phyloP scores from a whole-genome alignment of 805 yeast species.

The Saccharomycopsis fodiens region DNA sequence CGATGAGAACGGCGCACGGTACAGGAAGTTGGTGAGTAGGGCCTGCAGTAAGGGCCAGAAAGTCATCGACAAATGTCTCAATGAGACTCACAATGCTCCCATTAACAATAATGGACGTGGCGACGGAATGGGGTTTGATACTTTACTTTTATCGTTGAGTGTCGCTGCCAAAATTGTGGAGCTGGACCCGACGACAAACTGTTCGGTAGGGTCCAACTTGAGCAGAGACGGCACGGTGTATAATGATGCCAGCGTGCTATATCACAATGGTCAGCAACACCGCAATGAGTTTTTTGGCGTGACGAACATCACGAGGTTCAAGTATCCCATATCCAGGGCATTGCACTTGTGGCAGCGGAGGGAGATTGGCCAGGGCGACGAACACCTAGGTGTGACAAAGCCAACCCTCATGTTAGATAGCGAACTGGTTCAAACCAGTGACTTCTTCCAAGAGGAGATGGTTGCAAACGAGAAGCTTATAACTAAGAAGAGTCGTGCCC shows the following conservation, averaged over 20 bases:
- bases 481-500: constrained; percentile 11
- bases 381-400: constrained; percentile 13
- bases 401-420: constrained; percentile 12
- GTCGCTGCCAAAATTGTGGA: constrained; percentile 10
- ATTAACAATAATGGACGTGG: no score
- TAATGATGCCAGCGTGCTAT: constrained; percentile 32
- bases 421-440: constrained; percentile 8
- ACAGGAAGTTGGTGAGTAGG: constrained; percentile 27
- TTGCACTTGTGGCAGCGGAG: constrained; percentile 8
- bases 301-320: constrained; percentile 15
- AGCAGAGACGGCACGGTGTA: constrained; percentile 30
- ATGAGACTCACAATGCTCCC: no score
- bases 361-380: not conserved
- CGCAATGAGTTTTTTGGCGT: constrained; percentile 6
- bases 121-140: no score
- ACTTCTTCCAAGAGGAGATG: constrained; percentile 15
- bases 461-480: constrained; percentile 30
- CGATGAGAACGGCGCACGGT: constrained; percentile 20
- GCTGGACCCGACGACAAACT: constrained; percentile 4
- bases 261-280: constrained; percentile 4
- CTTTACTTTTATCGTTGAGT: no score
- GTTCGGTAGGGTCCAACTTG: constrained; percentile 29
- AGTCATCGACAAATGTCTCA: no score
- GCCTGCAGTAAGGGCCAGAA: no score
- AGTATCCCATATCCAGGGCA: constrained; percentile 15